phyloP scores from a whole-genome alignment of 2,329 filamentous ascomycete genomes.

The Microthyrium microscopicum region DNA sequence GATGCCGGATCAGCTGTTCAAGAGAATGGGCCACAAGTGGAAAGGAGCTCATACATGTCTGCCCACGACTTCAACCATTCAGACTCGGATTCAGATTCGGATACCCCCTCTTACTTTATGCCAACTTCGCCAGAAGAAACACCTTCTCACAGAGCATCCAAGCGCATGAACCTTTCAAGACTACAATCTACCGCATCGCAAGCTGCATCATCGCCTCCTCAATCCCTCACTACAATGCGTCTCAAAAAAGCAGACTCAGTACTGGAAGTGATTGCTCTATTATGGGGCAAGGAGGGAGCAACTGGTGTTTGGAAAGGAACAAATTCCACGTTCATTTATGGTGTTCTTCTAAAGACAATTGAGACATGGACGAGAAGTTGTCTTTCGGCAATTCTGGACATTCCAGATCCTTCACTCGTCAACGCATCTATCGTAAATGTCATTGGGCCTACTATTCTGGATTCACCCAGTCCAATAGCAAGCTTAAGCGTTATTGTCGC shows the following conservation, averaged over 20 bases:
- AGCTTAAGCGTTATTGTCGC: constrained; percentile 59
- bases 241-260: constrained; percentile 66
- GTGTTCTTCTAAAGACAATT: constrained; percentile 65
- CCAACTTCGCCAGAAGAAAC: constrained; percentile 40
- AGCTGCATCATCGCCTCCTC: constrained; percentile 17
- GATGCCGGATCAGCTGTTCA: no score
- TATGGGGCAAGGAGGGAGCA: constrained; percentile 78
- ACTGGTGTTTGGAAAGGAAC: constrained; percentile 91
- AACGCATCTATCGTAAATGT: no score
- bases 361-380: constrained; percentile 88
- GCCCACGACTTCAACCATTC: neutral
- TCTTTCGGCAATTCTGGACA: constrained; percentile 75
- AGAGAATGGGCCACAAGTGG: no score
- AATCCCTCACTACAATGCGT: constrained; percentile 43
- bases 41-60: neutral
- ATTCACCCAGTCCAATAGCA: constrained; percentile 65
- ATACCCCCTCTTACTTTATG: constrained; percentile 62
- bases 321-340: constrained; percentile 86
- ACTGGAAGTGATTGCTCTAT: constrained; percentile 67
- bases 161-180: constrained; percentile 26
- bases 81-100: constrained; percentile 48
- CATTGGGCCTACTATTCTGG: constrained; percentile 32
- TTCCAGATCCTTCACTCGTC: constrained; percentile 58
- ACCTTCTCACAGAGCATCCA: constrained; percentile 26
- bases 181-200: constrained; percentile 19